Percentiles rank a stretch among this genome's conserved stretches.
These are phyloP conservation scores for Amanita pallidorosea DNA, from an alignment of 768 basidiomycete genomes.

Conservation along the genomic window DNA sequence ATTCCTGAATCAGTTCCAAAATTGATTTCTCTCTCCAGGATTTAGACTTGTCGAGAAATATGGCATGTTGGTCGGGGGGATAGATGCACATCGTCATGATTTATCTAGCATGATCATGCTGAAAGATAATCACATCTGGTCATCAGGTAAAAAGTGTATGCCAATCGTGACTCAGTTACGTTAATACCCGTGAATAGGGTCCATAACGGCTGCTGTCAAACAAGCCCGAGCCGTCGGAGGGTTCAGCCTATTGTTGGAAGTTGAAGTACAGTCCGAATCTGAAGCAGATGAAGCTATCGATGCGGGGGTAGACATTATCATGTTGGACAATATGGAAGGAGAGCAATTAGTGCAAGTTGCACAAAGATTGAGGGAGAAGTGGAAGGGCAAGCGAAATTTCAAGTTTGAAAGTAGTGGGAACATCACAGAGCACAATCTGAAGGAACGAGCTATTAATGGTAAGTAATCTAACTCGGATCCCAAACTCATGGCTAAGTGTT, in stretches of 20 bases:
- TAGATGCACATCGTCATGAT: constrained; percentile 92
- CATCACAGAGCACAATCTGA: constrained; percentile 81
- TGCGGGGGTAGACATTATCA: constrained; percentile 90
- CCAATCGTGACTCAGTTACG: constrained; percentile 4
- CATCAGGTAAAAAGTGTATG: constrained; percentile 52
- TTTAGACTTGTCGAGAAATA: constrained; percentile 98
- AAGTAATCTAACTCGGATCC: constrained; percentile 13
- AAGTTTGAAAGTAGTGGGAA: constrained; percentile 91
- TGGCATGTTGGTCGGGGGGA: constrained; percentile 95
- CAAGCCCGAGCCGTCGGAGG: constrained; percentile 86
- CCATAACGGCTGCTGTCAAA: constrained; percentile 80
- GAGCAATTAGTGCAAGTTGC: constrained; percentile 59
- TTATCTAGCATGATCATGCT: constrained; percentile 99
- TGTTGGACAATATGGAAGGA: constrained; percentile 92
- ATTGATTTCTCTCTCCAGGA: constrained; percentile 29
- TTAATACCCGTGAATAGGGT: constrained; percentile 37
- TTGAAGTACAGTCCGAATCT: constrained; percentile 80
- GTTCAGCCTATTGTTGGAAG: constrained; percentile 85
- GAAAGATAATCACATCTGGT: constrained; percentile 99
- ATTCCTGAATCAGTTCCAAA: neutral
- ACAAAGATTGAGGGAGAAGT: constrained; percentile 61
- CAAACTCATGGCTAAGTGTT: neutral
- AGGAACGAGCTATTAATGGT: constrained; percentile 78
- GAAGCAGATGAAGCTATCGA: constrained; percentile 97
- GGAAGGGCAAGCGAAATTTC: constrained; percentile 75